These are phyloP conservation scores for Moniliophthora roreri DNA, from an alignment of 1,284 basidiomycete species.

Conservation along the genomic window DNA sequence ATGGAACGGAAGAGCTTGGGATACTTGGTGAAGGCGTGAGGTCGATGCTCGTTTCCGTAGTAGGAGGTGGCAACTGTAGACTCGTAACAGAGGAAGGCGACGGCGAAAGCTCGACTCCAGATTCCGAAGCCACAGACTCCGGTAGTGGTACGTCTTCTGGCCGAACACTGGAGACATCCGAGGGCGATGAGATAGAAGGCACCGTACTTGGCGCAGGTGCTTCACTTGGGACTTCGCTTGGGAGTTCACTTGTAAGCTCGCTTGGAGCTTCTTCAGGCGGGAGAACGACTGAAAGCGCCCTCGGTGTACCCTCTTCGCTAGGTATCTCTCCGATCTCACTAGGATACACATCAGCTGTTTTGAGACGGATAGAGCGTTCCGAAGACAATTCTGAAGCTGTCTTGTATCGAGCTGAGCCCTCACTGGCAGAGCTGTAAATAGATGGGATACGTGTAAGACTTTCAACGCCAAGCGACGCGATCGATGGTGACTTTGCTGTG, in stretches of 20 bases:
- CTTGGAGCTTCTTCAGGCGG: too few relatives aligned
- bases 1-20: background rate
- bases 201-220: too few relatives aligned
- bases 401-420: conserved; percentile 49
- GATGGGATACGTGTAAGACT: conserved; percentile 55
- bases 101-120: conserved; percentile 12
- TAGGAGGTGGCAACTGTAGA: conserved; percentile 10
- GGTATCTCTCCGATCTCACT: conserved; percentile 39
- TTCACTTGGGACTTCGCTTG: too few relatives aligned
- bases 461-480: conserved; percentile 27
- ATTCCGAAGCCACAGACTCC: conserved; percentile 11
- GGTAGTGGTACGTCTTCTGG: conserved; percentile 14
- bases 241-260: too few relatives aligned
- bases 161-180: conserved; percentile 2
- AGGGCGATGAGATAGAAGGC: background rate
- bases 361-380: too few relatives aligned
- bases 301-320: conserved; percentile 40
- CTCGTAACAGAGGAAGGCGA: conserved; percentile 12
- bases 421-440: conserved; percentile 52
- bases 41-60: conserved; percentile 7
- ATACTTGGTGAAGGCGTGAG: conserved; percentile 11
- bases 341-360: conserved; percentile 49
- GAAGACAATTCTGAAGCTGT: too few relatives aligned
- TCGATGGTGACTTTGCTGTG: conserved; percentile 29
- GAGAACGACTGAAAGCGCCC: conserved; percentile 7